These are phyloP conservation scores for Backusella morwellensis DNA, from an alignment of 192 early-diverging fungal species.

Conservation along the genomic window DNA sequence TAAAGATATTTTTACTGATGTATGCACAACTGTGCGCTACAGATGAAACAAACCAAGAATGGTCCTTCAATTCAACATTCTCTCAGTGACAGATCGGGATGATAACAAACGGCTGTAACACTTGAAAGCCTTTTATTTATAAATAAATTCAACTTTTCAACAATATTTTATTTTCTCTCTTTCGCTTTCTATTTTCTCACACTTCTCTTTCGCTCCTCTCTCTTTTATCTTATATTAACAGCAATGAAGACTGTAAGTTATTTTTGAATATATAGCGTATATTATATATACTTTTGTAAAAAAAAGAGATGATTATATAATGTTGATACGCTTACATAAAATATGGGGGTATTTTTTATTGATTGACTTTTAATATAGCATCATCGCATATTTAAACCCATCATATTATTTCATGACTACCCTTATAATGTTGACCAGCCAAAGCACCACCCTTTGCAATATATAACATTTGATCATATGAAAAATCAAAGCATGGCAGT, in stretches of 20 bases:
- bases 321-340: not conserved
- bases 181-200: slow-evolving; percentile 10
- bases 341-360: not conserved
- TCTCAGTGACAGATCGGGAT: slow-evolving; percentile 4
- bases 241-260: not conserved
- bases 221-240: not conserved
- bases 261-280: not conserved
- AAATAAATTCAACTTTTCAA: not conserved
- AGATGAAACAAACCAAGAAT: slow-evolving; percentile 9
- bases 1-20: not conserved
- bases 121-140: not conserved
- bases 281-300: too few species aligned
- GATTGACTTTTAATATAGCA: slow-evolving; percentile 6
- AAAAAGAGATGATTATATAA: not conserved
- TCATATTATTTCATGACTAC: slow-evolving; percentile 34
- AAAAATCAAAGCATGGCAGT: slow-evolving; percentile 1
- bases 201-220: not conserved
- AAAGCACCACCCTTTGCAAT: not conserved
- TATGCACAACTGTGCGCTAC: not conserved
- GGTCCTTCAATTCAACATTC: not conserved
- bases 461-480: slow-evolving; percentile 4
- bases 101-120: slow-evolving; percentile 2
- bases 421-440: slow-evolving; percentile 2
- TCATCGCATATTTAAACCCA: slow-evolving; percentile 31
- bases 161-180: not conserved